phyloP scores from a whole-genome alignment of 306 rosid species.

The Glycine tomentella region DNA sequence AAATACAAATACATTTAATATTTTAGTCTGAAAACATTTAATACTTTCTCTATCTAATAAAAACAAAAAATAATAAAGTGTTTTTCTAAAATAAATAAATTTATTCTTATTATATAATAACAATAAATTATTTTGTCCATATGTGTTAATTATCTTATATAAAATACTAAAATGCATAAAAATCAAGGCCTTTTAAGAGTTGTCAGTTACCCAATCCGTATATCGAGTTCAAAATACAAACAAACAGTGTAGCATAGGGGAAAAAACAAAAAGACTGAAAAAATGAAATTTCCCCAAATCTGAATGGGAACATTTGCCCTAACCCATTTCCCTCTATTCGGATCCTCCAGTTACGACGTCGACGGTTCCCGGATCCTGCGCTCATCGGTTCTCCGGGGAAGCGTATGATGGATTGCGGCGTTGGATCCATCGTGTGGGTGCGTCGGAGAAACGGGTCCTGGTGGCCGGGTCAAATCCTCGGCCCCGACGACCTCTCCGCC shows the following conservation, averaged over 20 bases:
- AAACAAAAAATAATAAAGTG: not conserved
- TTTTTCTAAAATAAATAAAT: not conserved
- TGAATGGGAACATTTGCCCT: constrained; percentile 50
- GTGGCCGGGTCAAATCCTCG: constrained; percentile 65
- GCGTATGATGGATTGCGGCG: constrained; percentile 45
- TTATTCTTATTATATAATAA: too few species aligned
- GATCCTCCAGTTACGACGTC: constrained; percentile 47
- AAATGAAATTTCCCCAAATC: constrained; percentile 53
- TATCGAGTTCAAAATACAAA: not conserved
- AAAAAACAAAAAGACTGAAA: not conserved
- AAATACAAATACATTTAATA: not conserved
- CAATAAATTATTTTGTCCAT: not conserved
- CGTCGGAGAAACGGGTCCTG: constrained; percentile 62
- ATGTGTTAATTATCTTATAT: not conserved
- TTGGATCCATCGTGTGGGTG: constrained; percentile 63
- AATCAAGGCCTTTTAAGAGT: not conserved
- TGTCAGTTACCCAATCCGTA: not conserved
- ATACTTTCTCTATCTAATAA: not conserved
- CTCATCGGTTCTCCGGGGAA: constrained; percentile 39
- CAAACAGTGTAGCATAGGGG: not conserved
- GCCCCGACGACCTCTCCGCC: constrained; percentile 50
- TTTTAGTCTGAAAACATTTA: not conserved
- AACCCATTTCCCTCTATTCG: constrained; percentile 46
- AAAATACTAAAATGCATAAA: not conserved
- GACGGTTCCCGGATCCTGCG: constrained; percentile 51